Base-by-base conservation (phyloP, 1,139 yeast genomes). In the Kurtzmaniella quercitrusa region DNA sequence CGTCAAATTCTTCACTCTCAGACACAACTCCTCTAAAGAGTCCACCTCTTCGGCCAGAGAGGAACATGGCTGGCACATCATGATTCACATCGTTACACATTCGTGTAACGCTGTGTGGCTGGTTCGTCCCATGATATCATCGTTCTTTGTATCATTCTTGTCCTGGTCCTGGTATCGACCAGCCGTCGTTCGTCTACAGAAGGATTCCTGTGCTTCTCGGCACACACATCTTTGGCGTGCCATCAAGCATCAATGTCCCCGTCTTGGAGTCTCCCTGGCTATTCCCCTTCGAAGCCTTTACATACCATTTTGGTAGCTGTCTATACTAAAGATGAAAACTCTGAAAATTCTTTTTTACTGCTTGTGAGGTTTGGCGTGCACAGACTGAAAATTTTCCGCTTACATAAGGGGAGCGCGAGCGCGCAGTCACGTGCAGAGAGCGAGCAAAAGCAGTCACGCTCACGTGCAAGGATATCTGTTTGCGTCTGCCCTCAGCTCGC, bases 241-340 rank as follows among this genome's bases (percentile, higher is more conserved):
- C 31, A 27, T 27, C 31, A 27, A 3, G 10, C 10, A 27, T 11
- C 31, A 10, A 27, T 10, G 12, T n/a, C 14, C 31, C 12, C 31
- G 6, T 27, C 6, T 27, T 10, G 12, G 10, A 11, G 10, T 31
- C 36, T 14, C 5, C 17, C 11, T 31, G 5, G 4, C 16, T n/a
- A n/a, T n/a, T 31, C 11, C 10, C 18, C 36, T 12, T 31, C 27
- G 16, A 14, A 19, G 5, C 14, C 40, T 14, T 14, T 38, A 44
- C 46, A 44, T 44, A 44, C 46, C 46, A 44, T 44, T 29, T 41
- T 44, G 46, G 42, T 45, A 41, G 44, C 42, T 41, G 29, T 44
- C 41, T 44, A 38, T 40, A 17, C 14, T 19, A 12, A 18, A 21
- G 37, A 24, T 37, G 34, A 41, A 41, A 41, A 36, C 37, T 31